These are phyloP conservation scores for Bolboschoenoplectus hybrid DNA, from an alignment of 202 grass and related monocot genomes.

Conservation along the genomic window DNA sequence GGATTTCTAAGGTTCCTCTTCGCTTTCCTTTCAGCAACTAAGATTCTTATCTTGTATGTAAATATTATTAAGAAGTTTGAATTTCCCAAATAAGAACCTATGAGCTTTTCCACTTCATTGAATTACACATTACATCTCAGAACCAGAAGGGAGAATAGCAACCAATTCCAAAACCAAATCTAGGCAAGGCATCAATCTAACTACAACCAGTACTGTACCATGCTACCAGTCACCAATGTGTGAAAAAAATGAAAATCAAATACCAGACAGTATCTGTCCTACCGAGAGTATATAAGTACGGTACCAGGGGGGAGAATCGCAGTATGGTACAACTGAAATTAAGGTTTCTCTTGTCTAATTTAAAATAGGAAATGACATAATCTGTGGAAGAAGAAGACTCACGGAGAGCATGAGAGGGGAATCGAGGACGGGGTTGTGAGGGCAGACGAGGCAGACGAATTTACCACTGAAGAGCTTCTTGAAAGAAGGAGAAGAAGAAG, in stretches of 20 bases:
- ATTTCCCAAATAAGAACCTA: not conserved
- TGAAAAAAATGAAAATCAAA: not conserved
- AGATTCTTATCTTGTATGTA: not conserved
- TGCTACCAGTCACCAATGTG: not conserved
- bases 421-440: conserved; percentile 68
- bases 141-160: not conserved
- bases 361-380: not conserved
- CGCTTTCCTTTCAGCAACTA: not conserved
- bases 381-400: conserved; percentile 17
- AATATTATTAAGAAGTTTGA: not conserved
- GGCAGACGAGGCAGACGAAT: conserved; percentile 69
- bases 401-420: conserved; percentile 77
- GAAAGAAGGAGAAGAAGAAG: conserved; percentile 62
- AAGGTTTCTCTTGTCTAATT: not conserved
- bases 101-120: not conserved
- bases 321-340: too few relatives aligned
- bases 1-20: not conserved
- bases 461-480: conserved; percentile 67
- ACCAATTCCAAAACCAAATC: not conserved
- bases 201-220: not conserved
- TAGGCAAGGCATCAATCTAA: not conserved
- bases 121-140: not conserved
- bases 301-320: too few relatives aligned
- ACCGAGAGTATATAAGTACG: too few relatives aligned
- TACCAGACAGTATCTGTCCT: not conserved